phyloP scores from a whole-genome alignment of 106 monocot species.

The Agapanthus africanus region DNA sequence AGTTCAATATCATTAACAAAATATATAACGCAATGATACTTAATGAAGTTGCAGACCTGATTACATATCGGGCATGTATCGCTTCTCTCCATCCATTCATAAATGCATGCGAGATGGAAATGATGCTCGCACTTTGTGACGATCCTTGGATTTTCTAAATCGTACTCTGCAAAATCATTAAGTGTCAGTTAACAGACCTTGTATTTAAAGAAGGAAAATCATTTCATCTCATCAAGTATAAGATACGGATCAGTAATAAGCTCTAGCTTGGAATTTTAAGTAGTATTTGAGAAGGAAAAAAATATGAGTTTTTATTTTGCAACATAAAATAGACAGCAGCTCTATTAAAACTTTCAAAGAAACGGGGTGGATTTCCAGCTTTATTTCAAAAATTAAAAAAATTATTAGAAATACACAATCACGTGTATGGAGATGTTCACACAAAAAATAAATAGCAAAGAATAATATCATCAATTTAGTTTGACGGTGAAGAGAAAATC shows the following conservation, averaged over 20 bases:
- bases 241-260: neutral
- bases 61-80: constrained; percentile 45
- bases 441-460: neutral
- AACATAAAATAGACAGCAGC: too few species aligned
- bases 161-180: constrained; percentile 30
- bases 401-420: neutral
- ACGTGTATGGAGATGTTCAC: neutral
- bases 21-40: too few species aligned
- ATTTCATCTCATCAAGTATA: neutral
- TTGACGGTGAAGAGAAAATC: neutral
- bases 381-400: neutral
- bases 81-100: constrained; percentile 55
- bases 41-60: constrained; percentile 37
- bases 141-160: constrained; percentile 31
- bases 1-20: too few species aligned
- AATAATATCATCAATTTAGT: neutral
- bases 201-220: too few species aligned
- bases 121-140: constrained; percentile 41
- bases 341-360: too few species aligned
- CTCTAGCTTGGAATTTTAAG: neutral
- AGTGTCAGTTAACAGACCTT: too few species aligned
- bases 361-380: too few species aligned
- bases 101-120: constrained; percentile 50
- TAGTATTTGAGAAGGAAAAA: too few species aligned
- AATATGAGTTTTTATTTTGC: too few species aligned